Conservation (phyloP, 1,284 basidiomycete genomes). For the Agaricales sp. region DNA sequence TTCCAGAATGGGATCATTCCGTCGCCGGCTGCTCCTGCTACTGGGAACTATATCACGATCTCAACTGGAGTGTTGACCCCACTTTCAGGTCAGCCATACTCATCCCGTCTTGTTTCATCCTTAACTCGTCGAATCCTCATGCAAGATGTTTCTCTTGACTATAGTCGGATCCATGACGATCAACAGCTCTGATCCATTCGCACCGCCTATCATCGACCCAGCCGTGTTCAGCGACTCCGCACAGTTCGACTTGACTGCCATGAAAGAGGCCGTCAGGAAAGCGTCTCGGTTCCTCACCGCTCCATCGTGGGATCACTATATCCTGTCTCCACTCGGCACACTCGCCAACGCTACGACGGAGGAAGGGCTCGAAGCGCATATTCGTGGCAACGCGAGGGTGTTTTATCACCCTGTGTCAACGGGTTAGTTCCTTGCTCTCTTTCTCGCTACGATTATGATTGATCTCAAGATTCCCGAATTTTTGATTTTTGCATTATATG, state of each 20-base stretch:
- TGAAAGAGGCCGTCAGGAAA: conserved; percentile 11
- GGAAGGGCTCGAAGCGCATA: conserved; percentile 13
- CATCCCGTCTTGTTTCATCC: conserved; percentile 8
- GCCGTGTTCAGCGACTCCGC: conserved; percentile 16
- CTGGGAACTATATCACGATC: background rate
- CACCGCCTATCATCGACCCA: conserved; percentile 20
- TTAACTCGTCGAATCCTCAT: background rate
- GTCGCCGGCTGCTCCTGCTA: background rate
- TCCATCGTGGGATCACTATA: conserved; percentile 10
- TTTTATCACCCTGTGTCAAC: conserved; percentile 20
- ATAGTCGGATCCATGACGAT: conserved; percentile 9
- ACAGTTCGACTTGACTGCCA: conserved; percentile 10
- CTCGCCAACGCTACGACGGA: conserved; percentile 11
- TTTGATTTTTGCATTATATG: too few species aligned
- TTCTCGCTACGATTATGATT: too few species aligned
- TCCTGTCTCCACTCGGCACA: conserved; percentile 11
- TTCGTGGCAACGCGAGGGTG: conserved; percentile 11
- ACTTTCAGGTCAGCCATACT: background rate
- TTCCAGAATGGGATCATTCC: conserved; percentile 1
- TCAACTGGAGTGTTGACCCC: background rate
- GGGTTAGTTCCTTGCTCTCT: conserved; percentile 17
- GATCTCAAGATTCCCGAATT: too few species aligned
- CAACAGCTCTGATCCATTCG: conserved; percentile 17
- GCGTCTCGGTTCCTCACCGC: conserved; percentile 10
- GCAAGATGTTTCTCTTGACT: too few species aligned